phyloP scores from a whole-genome alignment of 768 basidiomycete genomes.

The Tricholoma furcatifolium region DNA sequence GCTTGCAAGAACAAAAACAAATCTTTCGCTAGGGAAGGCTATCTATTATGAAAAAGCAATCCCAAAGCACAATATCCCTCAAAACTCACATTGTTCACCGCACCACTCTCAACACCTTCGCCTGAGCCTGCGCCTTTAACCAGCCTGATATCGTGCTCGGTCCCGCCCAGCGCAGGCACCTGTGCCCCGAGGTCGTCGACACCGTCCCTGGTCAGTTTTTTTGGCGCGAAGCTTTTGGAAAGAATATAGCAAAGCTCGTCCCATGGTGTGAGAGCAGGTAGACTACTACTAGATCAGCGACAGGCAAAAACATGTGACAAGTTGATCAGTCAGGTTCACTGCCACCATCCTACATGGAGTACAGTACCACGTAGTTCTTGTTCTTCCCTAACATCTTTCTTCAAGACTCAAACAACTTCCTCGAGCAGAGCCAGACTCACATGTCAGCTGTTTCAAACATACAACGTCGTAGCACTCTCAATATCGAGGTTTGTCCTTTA shows the following conservation, averaged over 20 bases:
- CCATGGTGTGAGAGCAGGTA: no score
- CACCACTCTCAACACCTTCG: conserved; percentile 24
- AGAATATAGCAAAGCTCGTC: neutral
- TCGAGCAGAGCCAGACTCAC: no score
- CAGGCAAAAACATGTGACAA: no score
- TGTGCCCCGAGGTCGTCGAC: conserved; percentile 27
- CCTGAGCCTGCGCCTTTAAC: conserved; percentile 38
- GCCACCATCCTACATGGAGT: no score
- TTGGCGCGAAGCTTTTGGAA: conserved; percentile 9
- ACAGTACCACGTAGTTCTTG: no score
- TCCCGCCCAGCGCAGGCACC: conserved; percentile 45
- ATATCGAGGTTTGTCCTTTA: no score
- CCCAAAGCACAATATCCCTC: neutral
- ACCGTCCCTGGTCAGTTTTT: neutral
- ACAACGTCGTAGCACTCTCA: no score
- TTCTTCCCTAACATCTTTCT: no score
- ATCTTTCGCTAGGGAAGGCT: conserved; percentile 44
- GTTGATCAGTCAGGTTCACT: no score
- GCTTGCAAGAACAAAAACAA: conserved; percentile 45
- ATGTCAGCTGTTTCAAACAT: no score
- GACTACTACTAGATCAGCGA: no score
- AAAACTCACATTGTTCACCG: conserved; percentile 25
- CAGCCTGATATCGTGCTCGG: conserved; percentile 44
- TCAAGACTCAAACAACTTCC: no score
- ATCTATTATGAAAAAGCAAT: neutral